Evolutionary conservation across 2,329 filamentous ascomycete species (phyloP), one percentile per base, ranked within the genome.

Genomic region (Capronia coronata): DNA sequence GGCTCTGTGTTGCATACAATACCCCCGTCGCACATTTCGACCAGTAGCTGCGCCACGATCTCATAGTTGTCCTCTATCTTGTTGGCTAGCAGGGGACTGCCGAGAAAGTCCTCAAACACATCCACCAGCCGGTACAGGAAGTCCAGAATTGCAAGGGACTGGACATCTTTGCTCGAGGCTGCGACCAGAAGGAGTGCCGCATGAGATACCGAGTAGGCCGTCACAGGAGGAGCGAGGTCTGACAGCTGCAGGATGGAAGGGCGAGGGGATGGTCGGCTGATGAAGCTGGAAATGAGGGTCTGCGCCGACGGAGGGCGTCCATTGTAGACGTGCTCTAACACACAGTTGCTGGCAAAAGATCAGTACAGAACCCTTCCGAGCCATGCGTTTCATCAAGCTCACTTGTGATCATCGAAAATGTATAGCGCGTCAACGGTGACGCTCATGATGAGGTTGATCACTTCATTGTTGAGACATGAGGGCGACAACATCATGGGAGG

Each of bases 371-470:
- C 14, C 29, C 29, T 13, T 14, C 40, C 30, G 22, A 34, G 42
- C 16, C 11, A 32, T 22, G 13, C 16, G 22, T n/a, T 13, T n/a
- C 47, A 1, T 16, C 14, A 4, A 23, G 60, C 78, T 64, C 73
- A 94, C 90, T 90, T 88, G 71, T 90, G 82, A 75, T 96, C 90
- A 79, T 97, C 90, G 70, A 86, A 96, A 67, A 98, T 89, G 75
- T 97, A 91, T 64, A 98, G 77, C 66, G 91, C 93, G 75, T 97
- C 91, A 65, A 98, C 86, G 65, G 86, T 82, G 72, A 87, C 82
- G 73, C 79, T 87, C 86, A 90, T 91, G 67, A 69, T 82, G 67
- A 41, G 45, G 37, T 22, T 52, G 40, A 9, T 11, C 38, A 25
- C 9, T 5, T 25, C 21, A 23, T 14, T 19, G 8, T 23, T 21